A percentile compares a stretch with the other conserved stretches of the same genome.
Conservation (phyloP, 441 rosid species). For the Brassica hybrid region DNA sequence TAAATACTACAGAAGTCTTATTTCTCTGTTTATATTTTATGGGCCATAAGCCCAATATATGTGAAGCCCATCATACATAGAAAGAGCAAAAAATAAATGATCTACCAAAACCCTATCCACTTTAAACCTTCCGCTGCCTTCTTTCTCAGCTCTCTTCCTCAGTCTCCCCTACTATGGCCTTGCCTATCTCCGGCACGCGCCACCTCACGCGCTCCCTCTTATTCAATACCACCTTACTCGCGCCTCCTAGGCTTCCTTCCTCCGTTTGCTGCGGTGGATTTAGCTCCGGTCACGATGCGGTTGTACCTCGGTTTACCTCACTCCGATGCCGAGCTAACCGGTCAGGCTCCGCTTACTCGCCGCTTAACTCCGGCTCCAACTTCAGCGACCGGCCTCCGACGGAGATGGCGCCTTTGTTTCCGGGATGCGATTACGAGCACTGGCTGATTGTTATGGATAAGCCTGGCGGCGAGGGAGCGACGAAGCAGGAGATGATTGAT, state of each 20-base stretch:
- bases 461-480: constrained; percentile 87
- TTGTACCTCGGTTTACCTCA: constrained; percentile 52
- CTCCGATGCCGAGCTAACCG: constrained; percentile 77
- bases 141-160: neutral
- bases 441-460: constrained; percentile 99
- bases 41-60: constrained; percentile 1
- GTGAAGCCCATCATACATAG: constrained; percentile 16
- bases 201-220: constrained; percentile 52
- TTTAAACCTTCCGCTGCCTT: constrained; percentile 32
- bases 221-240: constrained; percentile 23
- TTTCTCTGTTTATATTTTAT: too few relatives aligned
- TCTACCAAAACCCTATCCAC: constrained; percentile 40
- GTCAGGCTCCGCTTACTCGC: constrained; percentile 77
- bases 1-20: neutral
- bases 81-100: neutral
- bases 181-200: constrained; percentile 74
- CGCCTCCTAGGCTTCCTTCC: constrained; percentile 49
- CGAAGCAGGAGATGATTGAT: constrained; percentile 97
- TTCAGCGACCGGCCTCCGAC: constrained; percentile 96
- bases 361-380: constrained; percentile 85
- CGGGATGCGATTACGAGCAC: constrained; percentile 93
- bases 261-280: constrained; percentile 52
- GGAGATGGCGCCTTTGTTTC: constrained; percentile 96
- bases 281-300: constrained; percentile 45
- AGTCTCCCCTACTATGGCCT: constrained; percentile 58